Conservation (phyloP, 1,284 basidiomycete species). For the Sphaerobolus stellatus region DNA sequence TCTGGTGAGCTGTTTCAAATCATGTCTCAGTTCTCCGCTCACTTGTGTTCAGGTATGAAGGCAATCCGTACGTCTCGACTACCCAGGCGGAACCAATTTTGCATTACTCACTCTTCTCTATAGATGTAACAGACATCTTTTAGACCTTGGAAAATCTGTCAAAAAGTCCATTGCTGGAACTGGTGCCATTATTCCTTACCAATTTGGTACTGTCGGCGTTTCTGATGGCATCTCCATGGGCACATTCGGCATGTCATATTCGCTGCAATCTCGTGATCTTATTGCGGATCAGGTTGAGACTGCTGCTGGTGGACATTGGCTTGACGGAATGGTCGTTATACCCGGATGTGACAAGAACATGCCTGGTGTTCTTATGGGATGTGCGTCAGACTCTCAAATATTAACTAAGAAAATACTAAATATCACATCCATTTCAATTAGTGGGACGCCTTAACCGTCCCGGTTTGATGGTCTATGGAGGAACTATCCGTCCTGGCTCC, state of each 20-base stretch:
- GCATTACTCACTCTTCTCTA: constrained; percentile 3
- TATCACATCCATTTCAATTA: constrained; percentile 28
- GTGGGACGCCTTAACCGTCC: constrained; percentile 93
- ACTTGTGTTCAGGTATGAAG: constrained; percentile 69
- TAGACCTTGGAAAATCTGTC: constrained; percentile 84
- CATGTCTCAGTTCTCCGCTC: constrained; percentile 8
- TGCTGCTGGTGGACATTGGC: constrained; percentile 95
- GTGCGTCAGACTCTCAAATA: constrained; percentile 51
- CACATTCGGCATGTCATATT: constrained; percentile 89
- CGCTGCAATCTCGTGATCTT: constrained; percentile 92
- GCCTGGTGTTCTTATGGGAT: constrained; percentile 92
- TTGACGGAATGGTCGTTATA: constrained; percentile 96
- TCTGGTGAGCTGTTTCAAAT: constrained; percentile 66
- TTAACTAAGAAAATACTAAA: constrained; percentile 27
- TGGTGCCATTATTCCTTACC: constrained; percentile 85
- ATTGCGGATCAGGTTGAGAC: constrained; percentile 97
- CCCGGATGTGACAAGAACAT: constrained; percentile 99
- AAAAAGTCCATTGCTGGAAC: constrained; percentile 68
- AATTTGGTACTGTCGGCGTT: constrained; percentile 96
- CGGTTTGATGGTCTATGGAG: constrained; percentile 95
- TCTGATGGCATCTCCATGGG: constrained; percentile 99
- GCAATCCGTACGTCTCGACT: constrained; percentile 68
- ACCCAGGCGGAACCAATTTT: neutral
- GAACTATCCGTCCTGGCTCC: constrained; percentile 87
- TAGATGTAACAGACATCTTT: constrained; percentile 90